Percentiles rank a stretch among this genome's conserved stretches.
phyloP scores from a whole-genome alignment of 495 filamentous ascomycete species.

The Viridothelium virens region DNA sequence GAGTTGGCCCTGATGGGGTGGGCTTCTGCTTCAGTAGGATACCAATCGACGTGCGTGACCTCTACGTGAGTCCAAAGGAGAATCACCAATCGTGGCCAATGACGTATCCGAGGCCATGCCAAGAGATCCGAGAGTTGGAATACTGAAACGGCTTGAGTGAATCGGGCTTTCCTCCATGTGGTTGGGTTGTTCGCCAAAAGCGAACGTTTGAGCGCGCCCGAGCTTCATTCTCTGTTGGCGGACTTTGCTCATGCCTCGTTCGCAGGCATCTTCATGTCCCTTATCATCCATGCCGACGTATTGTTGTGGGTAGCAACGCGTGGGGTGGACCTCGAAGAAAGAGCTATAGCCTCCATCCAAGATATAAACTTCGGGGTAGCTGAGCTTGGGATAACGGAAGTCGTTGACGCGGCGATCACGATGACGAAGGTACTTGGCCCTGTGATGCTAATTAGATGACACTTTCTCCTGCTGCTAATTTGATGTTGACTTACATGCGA shows the following conservation, averaged over 20 bases:
- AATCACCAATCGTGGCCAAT: background rate
- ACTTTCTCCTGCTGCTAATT: background rate
- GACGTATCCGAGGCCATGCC: constrained; percentile 5
- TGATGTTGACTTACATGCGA: constrained; percentile 56
- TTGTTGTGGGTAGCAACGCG: constrained; percentile 81
- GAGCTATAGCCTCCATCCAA: constrained; percentile 91
- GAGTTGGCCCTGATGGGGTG: background rate
- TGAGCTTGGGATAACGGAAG: constrained; percentile 74
- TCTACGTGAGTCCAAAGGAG: constrained; percentile 6
- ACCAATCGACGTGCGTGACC: constrained; percentile 27
- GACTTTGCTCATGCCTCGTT: constrained; percentile 85
- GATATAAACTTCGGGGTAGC: constrained; percentile 94
- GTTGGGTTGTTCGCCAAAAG: constrained; percentile 64
- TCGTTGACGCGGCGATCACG: constrained; percentile 77
- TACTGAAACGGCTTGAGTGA: constrained; percentile 23
- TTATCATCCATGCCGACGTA: constrained; percentile 93
- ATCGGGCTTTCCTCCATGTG: constrained; percentile 73
- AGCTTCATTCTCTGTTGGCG: constrained; percentile 68
- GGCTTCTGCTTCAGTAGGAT: constrained; percentile 21
- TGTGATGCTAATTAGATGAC: constrained; percentile 28
- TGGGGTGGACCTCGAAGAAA: constrained; percentile 72
- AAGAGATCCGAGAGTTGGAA: background rate
- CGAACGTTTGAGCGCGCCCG: constrained; percentile 84
- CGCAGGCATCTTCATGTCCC: constrained; percentile 82
- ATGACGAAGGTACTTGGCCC: constrained; percentile 73